Conservation (phyloP, 2,329 filamentous ascomycete species). For the Curvularia spicifera region DNA sequence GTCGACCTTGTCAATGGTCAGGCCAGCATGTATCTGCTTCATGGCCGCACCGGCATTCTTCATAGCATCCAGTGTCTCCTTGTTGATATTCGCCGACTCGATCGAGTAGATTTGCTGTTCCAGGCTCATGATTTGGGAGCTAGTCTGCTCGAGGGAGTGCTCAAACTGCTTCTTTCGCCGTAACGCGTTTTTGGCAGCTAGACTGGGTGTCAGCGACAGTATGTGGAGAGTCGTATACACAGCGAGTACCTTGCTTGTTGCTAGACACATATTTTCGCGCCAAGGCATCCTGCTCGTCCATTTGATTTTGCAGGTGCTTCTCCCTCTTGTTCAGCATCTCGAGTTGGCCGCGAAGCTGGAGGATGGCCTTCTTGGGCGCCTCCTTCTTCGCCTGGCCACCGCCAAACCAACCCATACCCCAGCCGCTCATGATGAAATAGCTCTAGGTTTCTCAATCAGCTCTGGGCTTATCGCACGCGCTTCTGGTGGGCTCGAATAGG, state of each 20-base stretch:
- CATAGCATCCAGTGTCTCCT: constrained; percentile 94
- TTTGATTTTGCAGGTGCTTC: constrained; percentile 87
- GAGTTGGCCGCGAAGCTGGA: constrained; percentile 83
- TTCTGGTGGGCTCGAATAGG: constrained; percentile 6
- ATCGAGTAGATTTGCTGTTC: constrained; percentile 97
- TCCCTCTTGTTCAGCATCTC: constrained; percentile 98
- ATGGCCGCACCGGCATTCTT: constrained; percentile 88
- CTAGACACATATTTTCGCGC: constrained; percentile 86
- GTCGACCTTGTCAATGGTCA: constrained; percentile 94
- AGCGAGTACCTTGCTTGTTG: constrained; percentile 84
- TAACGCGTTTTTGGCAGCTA: constrained; percentile 88
- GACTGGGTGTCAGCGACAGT: constrained; percentile 22
- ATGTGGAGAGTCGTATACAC: constrained; percentile 37
- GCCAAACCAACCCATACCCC: constrained; percentile 80
- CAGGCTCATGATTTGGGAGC: constrained; percentile 85
- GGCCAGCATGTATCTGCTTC: constrained; percentile 87
- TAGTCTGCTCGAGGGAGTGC: constrained; percentile 88
- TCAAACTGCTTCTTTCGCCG: constrained; percentile 95
- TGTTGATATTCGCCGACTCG: constrained; percentile 98
- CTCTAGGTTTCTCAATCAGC: constrained; percentile 9
- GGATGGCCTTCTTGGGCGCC: constrained; percentile 94
- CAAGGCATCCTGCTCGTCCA: constrained; percentile 87
- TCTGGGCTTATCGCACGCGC: not conserved
- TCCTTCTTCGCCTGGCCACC: constrained; percentile 86
- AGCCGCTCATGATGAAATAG: constrained; percentile 48